Evolutionary conservation across 2,329 filamentous ascomycete genomes (phyloP).

Genomic region (Hypoxylon rubiginosum): DNA sequence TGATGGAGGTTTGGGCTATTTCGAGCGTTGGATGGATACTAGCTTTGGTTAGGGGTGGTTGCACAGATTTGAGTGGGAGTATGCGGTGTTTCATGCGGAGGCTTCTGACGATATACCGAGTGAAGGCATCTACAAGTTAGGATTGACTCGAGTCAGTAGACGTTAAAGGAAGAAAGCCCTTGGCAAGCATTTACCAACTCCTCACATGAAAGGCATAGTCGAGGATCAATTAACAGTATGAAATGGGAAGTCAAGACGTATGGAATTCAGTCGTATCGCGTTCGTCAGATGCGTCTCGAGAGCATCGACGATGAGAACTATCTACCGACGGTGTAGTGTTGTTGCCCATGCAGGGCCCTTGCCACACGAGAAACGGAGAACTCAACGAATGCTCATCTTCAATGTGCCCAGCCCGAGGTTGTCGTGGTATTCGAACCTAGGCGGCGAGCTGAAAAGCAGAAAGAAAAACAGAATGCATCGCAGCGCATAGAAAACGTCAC

Average conservation of each 20-base stretch:
- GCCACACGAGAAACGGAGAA: neutral
- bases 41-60: neutral
- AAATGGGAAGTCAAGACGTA: neutral
- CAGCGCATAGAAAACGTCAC: neutral
- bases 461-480: neutral
- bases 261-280: neutral
- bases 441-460: neutral
- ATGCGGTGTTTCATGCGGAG: neutral
- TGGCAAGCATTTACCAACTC: neutral
- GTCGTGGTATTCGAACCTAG: neutral
- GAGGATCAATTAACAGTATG: neutral
- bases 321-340: neutral
- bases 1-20: neutral
- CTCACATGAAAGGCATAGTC: neutral
- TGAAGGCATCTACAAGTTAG: neutral
- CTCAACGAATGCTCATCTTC: too few relatives aligned
- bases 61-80: neutral
- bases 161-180: neutral
- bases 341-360: neutral
- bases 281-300: neutral
- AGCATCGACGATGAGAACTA: neutral
- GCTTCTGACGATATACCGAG: neutral
- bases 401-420: neutral
- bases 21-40: neutral
- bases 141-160: neutral